Conservation (phyloP, 768 basidiomycete genomes). For the Amanita pallidorosea region DNA sequence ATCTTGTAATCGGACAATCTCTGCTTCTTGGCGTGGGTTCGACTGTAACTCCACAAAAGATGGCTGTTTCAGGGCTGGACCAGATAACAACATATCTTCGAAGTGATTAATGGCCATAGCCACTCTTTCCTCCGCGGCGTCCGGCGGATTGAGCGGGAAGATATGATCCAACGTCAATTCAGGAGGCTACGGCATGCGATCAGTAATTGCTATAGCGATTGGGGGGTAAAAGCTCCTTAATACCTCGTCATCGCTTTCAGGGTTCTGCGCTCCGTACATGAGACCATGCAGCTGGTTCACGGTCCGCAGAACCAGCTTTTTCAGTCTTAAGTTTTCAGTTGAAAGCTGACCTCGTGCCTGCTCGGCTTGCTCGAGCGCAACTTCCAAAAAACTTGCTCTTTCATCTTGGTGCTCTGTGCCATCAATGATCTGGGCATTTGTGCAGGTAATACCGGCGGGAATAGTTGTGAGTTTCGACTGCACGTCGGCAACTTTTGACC, state of each 20-base stretch:
- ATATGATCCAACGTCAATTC: constrained; percentile 1
- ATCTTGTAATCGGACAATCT: not conserved
- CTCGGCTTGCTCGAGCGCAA: constrained; percentile 67
- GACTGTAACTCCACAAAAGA: not conserved
- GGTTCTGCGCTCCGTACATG: constrained; percentile 19
- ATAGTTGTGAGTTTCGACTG: constrained; percentile 47
- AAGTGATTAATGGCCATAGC: not conserved
- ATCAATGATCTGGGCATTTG: constrained; percentile 38
- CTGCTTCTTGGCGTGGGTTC: constrained; percentile 1
- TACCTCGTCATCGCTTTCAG: constrained; percentile 3
- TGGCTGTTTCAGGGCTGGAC: not conserved
- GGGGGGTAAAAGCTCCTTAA: constrained; percentile 9
- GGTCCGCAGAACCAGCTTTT: constrained; percentile 45
- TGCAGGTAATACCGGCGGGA: constrained; percentile 42
- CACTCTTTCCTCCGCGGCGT: constrained; percentile 1
- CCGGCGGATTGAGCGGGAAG: constrained; percentile 5
- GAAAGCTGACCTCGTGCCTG: constrained; percentile 46
- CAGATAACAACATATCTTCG: not conserved
- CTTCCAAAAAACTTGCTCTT: constrained; percentile 24
- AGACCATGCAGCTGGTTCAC: constrained; percentile 58
- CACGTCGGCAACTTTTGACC: constrained; percentile 58
- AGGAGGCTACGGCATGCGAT: not conserved
- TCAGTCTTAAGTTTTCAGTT: constrained; percentile 56
- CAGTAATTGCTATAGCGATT: not conserved
- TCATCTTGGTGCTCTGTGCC: constrained; percentile 35